Conservation (phyloP, 2,329 filamentous ascomycete species). For the Hymenoscyphus salicellus region DNA sequence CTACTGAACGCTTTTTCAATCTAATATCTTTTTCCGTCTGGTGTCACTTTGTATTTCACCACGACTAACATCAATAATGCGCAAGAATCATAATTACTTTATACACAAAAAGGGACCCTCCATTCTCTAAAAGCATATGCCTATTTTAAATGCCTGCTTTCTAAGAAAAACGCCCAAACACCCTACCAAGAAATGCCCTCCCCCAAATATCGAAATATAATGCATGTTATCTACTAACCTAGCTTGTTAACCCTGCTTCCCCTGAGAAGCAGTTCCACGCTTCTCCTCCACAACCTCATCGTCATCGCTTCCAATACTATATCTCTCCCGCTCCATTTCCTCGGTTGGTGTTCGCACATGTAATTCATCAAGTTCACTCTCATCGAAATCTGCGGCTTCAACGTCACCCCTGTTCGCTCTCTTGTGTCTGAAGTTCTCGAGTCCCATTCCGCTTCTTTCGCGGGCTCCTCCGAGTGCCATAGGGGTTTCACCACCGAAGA, state of each 20-base stretch:
- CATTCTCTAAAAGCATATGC: background rate
- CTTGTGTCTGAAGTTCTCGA: conserved; percentile 49
- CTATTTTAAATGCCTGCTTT: too few species aligned
- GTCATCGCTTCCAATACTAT: conserved; percentile 56
- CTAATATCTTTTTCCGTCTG: too few species aligned
- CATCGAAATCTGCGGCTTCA: conserved; percentile 64
- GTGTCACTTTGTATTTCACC: too few species aligned
- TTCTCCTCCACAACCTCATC: conserved; percentile 48
- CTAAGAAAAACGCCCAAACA: too few species aligned
- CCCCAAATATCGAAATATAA: too few species aligned
- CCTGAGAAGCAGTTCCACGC: conserved; percentile 16
- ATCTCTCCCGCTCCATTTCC: conserved; percentile 45
- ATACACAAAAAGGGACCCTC: background rate
- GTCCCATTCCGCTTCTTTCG: conserved; percentile 35
- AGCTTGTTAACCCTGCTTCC: conserved; percentile 11
- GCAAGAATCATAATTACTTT: too few species aligned
- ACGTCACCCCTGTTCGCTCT: conserved; percentile 48
- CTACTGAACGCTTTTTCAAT: too few species aligned
- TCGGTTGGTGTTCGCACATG: conserved; percentile 40
- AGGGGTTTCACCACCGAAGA: conserved; percentile 33
- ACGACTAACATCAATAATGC: too few species aligned
- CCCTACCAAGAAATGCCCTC: too few species aligned
- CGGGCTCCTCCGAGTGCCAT: conserved; percentile 32
- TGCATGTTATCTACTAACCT: too few species aligned
- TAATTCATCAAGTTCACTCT: conserved; percentile 62